These are phyloP conservation scores for Aspergillus incahuasiensis DNA, from an alignment of 495 filamentous ascomycete species.

Conservation along the genomic window DNA sequence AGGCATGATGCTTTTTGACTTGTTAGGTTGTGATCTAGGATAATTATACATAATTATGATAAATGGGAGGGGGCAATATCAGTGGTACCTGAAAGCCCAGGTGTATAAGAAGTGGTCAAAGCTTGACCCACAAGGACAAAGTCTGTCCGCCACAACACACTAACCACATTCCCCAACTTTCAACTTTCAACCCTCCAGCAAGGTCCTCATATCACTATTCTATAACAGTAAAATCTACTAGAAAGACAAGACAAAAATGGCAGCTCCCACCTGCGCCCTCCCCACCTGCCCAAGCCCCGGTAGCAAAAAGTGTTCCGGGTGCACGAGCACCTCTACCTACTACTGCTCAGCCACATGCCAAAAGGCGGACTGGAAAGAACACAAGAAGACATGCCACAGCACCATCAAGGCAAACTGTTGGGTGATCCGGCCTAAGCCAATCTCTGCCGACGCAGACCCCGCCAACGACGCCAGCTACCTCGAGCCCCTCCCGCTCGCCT, in stretches of 20 bases:
- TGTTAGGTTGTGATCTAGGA: not conserved
- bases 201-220: not conserved
- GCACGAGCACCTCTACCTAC: not conserved
- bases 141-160: not conserved
- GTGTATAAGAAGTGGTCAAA: not conserved
- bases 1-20: not conserved
- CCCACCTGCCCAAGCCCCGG: not conserved
- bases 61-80: not conserved
- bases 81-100: not conserved
- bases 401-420: slow-evolving; percentile 4
- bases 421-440: not conserved
- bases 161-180: too few species aligned
- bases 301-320: not conserved
- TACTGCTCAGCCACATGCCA: slow-evolving; percentile 1
- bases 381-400: not conserved
- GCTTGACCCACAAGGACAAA: not conserved
- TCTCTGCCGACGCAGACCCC: not conserved
- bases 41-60: not conserved
- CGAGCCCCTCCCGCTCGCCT: slow-evolving; percentile 16
- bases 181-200: not conserved
- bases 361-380: not conserved
- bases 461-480: not conserved
- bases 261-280: not conserved
- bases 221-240: not conserved
- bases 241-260: not conserved